Base-by-base conservation (phyloP, 1,284 basidiomycete genomes). In the Inonotus hispidus region DNA sequence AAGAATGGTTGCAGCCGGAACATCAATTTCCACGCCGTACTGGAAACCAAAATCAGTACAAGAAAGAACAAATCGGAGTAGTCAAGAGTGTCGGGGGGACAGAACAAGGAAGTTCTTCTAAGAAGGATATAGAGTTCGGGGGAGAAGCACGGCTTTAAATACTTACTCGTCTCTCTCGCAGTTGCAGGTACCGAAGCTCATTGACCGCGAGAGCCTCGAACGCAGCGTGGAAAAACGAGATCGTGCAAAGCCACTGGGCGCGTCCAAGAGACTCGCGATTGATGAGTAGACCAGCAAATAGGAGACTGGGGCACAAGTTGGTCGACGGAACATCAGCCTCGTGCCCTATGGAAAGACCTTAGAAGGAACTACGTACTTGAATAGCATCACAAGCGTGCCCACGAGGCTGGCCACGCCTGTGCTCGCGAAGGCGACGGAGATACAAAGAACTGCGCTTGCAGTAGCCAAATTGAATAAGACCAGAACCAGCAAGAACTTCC, bases 211-310 rank as follows among this genome's bases (percentile, higher is more conserved):
- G 81, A 0, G 92, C 94, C 75, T 99, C 96, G 70, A 94, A 98
- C 0, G 92, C 96, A n/a, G 96, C 95, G 75, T 98, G 96, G 87
- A 97, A 98, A 82, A 98, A 98, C 2, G 93, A 96, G 13, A 93
- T 71, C 1, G 90, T 93, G 70, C 93, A 90, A 65, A 98, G 77
- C 92, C 93, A 97, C 61, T 85, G 53, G 96, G 77, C 41, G 78
- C 80, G 0, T 79, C 77, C 0, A 85, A 98, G 84, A 25, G 90
- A 87, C 66, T 95, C 91, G 53, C 94, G 86, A 74, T 98, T 99
- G 77, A 99, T 94, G 60, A 98, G 78, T 61, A 98, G 76, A 3
- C 96, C 96, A 4, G 95, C 95, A 75, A 98, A 99, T 61, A 98
- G 80, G 59, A 99, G 78, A 72, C 95, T 98, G 58, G 53, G 43